Percentiles rank a stretch among this genome's conserved stretches.
These are phyloP conservation scores for Kalaharituber pfeilii DNA, from an alignment of 2,329 filamentous ascomycete genomes.

Conservation along the genomic window DNA sequence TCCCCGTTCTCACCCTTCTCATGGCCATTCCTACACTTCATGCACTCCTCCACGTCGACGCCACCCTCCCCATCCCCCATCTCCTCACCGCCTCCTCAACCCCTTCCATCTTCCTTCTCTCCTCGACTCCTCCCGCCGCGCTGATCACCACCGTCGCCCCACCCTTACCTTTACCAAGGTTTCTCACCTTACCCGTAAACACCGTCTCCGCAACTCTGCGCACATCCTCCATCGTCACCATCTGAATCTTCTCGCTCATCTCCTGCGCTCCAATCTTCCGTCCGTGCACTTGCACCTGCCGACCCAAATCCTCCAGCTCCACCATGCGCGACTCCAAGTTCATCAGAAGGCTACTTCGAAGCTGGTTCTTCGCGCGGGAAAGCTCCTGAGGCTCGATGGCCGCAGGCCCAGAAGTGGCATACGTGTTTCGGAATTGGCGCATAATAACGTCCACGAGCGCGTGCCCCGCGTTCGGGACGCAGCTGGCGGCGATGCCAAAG, in stretches of 20 bases:
- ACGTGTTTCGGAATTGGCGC: constrained; percentile 19
- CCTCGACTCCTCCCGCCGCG: constrained; percentile 61
- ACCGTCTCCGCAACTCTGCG: constrained; percentile 63
- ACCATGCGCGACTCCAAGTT: constrained; percentile 96
- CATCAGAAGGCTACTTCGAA: constrained; percentile 80
- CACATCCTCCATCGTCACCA: constrained; percentile 61
- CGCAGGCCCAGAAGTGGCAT: constrained; percentile 40
- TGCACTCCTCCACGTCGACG: too few species aligned
- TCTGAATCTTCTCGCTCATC: constrained; percentile 79
- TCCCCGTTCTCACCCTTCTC: too few species aligned
- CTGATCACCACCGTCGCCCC: constrained; percentile 88
- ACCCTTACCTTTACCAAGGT: constrained; percentile 60
- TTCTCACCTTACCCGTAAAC: constrained; percentile 58
- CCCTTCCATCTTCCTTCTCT: constrained; percentile 47
- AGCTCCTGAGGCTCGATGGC: constrained; percentile 63
- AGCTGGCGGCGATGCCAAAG: constrained; percentile 82
- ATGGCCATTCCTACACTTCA: too few species aligned
- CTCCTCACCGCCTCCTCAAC: constrained; percentile 85
- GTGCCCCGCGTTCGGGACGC: constrained; percentile 57
- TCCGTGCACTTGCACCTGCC: constrained; percentile 94
- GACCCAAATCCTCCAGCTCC: constrained; percentile 83
- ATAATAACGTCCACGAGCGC: constrained; percentile 61
- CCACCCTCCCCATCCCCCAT: background rate
- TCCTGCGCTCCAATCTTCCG: constrained; percentile 78
- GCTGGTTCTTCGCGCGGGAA: constrained; percentile 87